phyloP scores from a whole-genome alignment of 2,329 filamentous ascomycete genomes.

The Rhexocercosporidium sp. region DNA sequence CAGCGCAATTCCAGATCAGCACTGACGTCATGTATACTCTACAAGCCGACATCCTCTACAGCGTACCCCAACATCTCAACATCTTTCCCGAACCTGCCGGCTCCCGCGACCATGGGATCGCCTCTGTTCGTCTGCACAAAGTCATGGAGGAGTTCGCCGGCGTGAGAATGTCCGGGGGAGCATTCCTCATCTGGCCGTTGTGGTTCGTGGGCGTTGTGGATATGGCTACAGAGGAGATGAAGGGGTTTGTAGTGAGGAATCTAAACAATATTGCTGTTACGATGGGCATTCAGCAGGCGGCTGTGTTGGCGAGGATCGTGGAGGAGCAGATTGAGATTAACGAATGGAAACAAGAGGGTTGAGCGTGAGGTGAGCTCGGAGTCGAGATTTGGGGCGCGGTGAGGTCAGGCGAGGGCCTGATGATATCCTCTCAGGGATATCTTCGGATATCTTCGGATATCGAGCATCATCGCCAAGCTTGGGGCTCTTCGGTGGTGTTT shows the following conservation, averaged over 20 bases:
- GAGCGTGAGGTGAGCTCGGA: background rate
- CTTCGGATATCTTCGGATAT: too few species aligned
- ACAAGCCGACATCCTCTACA: constrained; percentile 34
- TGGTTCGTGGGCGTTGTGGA: constrained; percentile 35
- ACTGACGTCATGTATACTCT: constrained; percentile 28
- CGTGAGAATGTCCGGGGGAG: constrained; percentile 27
- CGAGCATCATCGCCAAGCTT: too few species aligned
- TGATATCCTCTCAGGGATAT: too few species aligned
- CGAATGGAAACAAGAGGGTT: constrained; percentile 20
- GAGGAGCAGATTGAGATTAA: constrained; percentile 16
- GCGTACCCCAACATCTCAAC: constrained; percentile 34
- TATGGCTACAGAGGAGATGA: constrained; percentile 19
- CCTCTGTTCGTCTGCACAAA: constrained; percentile 11
- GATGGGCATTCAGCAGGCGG: constrained; percentile 37
- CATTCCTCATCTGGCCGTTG: constrained; percentile 40
- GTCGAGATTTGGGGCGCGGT: too few species aligned
- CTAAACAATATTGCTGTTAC: constrained; percentile 30
- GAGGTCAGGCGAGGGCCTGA: too few species aligned
- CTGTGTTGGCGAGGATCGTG: constrained; percentile 29
- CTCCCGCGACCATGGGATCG: background rate
- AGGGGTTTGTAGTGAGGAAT: constrained; percentile 32
- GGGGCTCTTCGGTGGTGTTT: too few species aligned
- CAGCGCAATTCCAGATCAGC: constrained; percentile 34
- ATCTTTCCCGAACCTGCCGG: constrained; percentile 14
- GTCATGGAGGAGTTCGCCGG: constrained; percentile 10